Evolutionary conservation across 2,329 filamentous ascomycete genomes (phyloP).

Genomic region (Sporothrix euskadiensis): DNA sequence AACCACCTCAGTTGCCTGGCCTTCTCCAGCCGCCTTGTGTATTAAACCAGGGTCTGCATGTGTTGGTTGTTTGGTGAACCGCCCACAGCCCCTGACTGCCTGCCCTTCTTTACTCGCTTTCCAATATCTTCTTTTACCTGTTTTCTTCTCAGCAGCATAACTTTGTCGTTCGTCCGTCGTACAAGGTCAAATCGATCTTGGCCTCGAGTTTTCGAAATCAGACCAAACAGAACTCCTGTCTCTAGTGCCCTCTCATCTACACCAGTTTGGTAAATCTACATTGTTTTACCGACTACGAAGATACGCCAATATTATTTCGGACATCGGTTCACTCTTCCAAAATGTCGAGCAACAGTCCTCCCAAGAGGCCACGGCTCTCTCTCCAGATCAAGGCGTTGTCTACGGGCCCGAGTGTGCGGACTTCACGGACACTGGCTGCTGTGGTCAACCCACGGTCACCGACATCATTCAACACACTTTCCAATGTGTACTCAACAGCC

Average conservation of each 20-base stretch:
- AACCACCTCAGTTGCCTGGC: not conserved
- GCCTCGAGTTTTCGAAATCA: not conserved
- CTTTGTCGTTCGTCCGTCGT: too few species aligned
- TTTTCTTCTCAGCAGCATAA: not conserved
- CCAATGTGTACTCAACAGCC: conserved; percentile 64
- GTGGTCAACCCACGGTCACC: conserved; percentile 59
- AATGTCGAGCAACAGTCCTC: conserved; percentile 37
- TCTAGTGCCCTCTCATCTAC: not conserved
- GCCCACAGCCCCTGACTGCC: not conserved
- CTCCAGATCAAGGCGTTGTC: conserved; percentile 49
- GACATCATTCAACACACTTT: conserved; percentile 66
- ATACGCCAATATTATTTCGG: not conserved
- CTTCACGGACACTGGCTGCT: conserved; percentile 48
- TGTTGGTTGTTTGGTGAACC: not conserved
- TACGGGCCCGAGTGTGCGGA: conserved; percentile 42
- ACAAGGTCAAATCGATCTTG: too few species aligned
- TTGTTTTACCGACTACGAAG: too few species aligned
- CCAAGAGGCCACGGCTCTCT: conserved; percentile 57
- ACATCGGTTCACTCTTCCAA: not conserved
- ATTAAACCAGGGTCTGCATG: not conserved
- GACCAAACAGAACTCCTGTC: not conserved
- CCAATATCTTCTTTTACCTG: not conserved
- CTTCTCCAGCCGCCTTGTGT: not conserved
- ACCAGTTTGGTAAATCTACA: too few species aligned
- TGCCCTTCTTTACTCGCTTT: not conserved